Conservation (phyloP, 164 flowering plant species). For the Magnolia kwangsiensis region DNA sequence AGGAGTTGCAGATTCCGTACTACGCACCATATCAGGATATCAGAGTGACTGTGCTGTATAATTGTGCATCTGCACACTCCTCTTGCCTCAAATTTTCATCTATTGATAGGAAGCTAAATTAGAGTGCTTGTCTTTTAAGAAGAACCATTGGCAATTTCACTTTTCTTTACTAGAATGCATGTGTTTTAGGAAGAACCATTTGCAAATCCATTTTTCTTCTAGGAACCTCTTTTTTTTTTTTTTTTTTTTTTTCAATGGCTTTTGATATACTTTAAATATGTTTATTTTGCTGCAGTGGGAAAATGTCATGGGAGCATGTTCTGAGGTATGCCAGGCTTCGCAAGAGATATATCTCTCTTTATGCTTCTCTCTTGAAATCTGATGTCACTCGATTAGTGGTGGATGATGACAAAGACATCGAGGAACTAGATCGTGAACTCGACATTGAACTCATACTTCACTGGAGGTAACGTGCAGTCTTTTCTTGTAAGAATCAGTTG, state of each 20-base stretch:
- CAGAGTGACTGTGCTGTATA: no score
- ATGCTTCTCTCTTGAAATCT: slow-evolving; percentile 83
- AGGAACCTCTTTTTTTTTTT: neutral
- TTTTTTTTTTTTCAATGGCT: neutral
- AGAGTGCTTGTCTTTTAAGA: no score
- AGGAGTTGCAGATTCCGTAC: no score
- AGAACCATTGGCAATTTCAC: no score
- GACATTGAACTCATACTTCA: slow-evolving; percentile 86
- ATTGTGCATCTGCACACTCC: no score
- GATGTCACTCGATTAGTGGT: slow-evolving; percentile 56
- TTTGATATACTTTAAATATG: neutral
- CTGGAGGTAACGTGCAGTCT: slow-evolving; percentile 66
- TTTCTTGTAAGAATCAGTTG: neutral
- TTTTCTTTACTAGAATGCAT: no score
- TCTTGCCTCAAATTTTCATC: no score
- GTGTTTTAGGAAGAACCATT: neutral
- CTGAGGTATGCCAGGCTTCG: slow-evolving; percentile 68
- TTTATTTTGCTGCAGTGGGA: slow-evolving; percentile 58
- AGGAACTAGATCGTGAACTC: slow-evolving; percentile 79
- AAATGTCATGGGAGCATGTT: slow-evolving; percentile 89
- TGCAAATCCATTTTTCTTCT: neutral
- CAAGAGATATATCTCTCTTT: slow-evolving; percentile 78
- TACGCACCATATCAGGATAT: no score
- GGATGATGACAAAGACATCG: slow-evolving; percentile 81
- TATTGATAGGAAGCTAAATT: no score